Base-by-base conservation (phyloP, 148 eudicot species). In the Vaccinium myrtillus region DNA sequence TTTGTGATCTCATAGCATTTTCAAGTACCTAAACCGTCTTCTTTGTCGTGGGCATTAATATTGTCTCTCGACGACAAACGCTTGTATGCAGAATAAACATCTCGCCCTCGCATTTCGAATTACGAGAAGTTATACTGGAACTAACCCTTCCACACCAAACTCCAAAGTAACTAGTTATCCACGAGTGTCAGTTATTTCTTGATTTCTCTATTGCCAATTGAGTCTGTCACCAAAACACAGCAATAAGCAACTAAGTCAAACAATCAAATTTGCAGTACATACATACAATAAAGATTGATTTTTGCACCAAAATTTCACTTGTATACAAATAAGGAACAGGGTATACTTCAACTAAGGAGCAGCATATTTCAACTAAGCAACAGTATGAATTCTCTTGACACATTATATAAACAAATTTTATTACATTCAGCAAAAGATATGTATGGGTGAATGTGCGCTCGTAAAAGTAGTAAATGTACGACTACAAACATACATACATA, bases 41-140 rank as follows among this genome's bases (percentile, higher is more conserved):
- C 92, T 81, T 83, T 77, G 39, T 65, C 89, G 13, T 80, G 56
- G 51, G 76, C 80, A 84, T 77, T 89, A 54, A 91, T 63, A 86
- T 84, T 82, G 14, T 94, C 98, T 87, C 80, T 93, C 0, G 94
- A 90, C 0, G 90, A 84, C 54, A 86, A 87, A 75, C 98, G 98
- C 86, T 95, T 95, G 87, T 95, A 90, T 3, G 88, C 86, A 1
- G 90, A 84, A 61, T 76, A 81, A 12, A 90, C 83, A 74, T 92
- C 93, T 18, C 88, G 82, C 73, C 92, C 96, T 89, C 93, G 88
- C 97, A 94, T 95, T 69, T 43, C 55, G 78, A 80, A 54, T 23
- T 83, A 54, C 27, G 46, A 73, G 2, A 30, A 43, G 54, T 43
- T 27, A 56, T 39, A 63, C 69, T 36, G 32, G 32, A 70, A 75